Evolutionary conservation across 345 rosid genomes (phyloP), one percentile per base, ranked within the genome.

Genomic region (Linum usitatissimum): DNA sequence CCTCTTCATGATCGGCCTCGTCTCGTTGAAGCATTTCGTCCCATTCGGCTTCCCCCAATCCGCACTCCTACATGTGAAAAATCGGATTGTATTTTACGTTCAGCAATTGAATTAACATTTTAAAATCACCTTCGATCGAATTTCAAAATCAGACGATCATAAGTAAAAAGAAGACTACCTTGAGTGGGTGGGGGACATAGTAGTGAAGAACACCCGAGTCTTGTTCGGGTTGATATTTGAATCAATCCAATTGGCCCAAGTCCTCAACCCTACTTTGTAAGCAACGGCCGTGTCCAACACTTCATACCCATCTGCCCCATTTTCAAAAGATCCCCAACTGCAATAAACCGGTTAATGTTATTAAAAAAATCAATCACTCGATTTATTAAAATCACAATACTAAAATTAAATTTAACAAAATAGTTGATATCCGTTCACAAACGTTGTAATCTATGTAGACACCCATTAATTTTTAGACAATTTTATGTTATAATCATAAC

Each of bases 1-100:
- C 75, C 77, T 89, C 65, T 84, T 85, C 81, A 30, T 72, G 39
- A 89, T 69, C 39, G 96, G 98, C 66, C 67, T 72, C 6, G 98
- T 87, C 68, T 85, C 98, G 66, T 92, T 89, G 84, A 64, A 92
- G 83, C 98, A 92, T 74, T 84, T 87, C 0, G 77, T 40, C 60
- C 90, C 95, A 15, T 84, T 72, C 54, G 76, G 66, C 42, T 77
- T 78, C 45, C 81, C 79, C 96, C 97, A 87, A 14, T 89, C 98
- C 40, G 62, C 77, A 73, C 84, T 84, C 30, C 97, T 89, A 72
- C 18, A 48, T 3, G 14, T 19, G 3, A 18, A 55, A 2, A 14
- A 23, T 17, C 2, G 8, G 38, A 4, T 34, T 34, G 38, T 5
- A 23, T 23, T 23, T 34, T 34, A 7, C 3, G 38, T 34, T 34